Base-by-base conservation (phyloP, 805 yeast species). In the Scheffersomyces spartinae region DNA sequence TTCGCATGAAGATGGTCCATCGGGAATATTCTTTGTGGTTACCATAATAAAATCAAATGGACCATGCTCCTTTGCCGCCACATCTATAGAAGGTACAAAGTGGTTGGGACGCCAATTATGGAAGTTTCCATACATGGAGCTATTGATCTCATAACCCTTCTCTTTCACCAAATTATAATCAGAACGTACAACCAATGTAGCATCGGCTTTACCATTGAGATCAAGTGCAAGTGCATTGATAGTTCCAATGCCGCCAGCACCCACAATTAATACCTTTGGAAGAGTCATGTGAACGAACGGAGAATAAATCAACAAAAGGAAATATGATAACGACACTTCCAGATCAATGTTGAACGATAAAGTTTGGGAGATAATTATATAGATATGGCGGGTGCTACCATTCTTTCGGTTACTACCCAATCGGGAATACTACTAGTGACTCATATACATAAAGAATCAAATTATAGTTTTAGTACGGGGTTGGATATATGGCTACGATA, bases 191-290 rank as follows among this genome's bases (percentile, higher is more conserved):
- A 77, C 78, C 9, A 71, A 55, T 3, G 84, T 70, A 8, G 79
- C 74, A 13, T 57, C 55, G 7, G 71, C 60, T 21, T 56, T 47
- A 0, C 64, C 69, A 22, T 64, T 56, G 20, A 47, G 45, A 36
- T 58, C 61, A 17, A 83, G 55, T 0, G 80, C 70, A 25, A 74
- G 63, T 0, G 93, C 82, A 2, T 78, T 74, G 17, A 83, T 68
- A 10, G 83, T 65, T 18, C 95, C 95, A 7, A 83, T 91, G 19
- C 94, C 94, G 9, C 94, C 95, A 21, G 83, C 67, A 7, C 94
- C 94, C 20, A 82, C 65, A 7, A 82, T 55, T 8, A 82, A 55
- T 10, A 75, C 72, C 21, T 41, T 49, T 5, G 52, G 45, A n/a
- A n/a, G n/a, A n/a, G n/a, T n/a, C n/a, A n/a, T n/a, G n/a, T n/a